Evolutionary conservation across 768 basidiomycete genomes (phyloP), one percentile per base, ranked within the genome.

Genomic region (Hirschioporus abietinus): DNA sequence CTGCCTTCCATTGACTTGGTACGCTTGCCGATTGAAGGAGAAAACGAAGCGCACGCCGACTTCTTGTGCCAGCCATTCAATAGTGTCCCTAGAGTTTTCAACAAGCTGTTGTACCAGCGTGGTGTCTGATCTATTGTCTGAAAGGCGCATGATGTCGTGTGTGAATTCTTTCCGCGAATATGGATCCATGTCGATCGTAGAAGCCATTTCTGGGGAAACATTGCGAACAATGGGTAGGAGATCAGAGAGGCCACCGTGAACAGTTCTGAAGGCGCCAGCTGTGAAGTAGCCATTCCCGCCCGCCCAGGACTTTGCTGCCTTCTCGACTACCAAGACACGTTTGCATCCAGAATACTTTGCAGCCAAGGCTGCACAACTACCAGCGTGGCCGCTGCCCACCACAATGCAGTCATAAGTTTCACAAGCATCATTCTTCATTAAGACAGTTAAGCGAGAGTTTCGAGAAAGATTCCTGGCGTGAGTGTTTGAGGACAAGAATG

Each of bases 261-360:
- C 85, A 12, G 85, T 88, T 64, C 89, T 85, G 71, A 85, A 81
- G 7, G 88, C 87, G 24, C 88, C 88, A 10, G 88, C 88, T 34
- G 88, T 89, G 76, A 90, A 90, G 75, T 85, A 88, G 20, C 88
- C 86, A 70, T 91, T 90, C 20, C 88, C 89, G 4, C 89, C 89
- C 3, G 75, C 82, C 88, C 88, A 90, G 66, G 82, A 81, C 57
- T 76, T 70, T 0, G 88, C 86, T 57, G 86, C 86, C 71, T 89
- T 89, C 71, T 90, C 88, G 63, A 90, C 76, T 65, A 90, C 76
- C 58, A 90, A 77, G 67, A 89, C 86, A 79, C 81, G 81, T 63
- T 74, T 77, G 74, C 86, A 86, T 57, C 88, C 88, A 63, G 83
- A 76, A 68, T 89, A 85, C 59, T 76, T 77, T 17, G 88, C 87